phyloP scores from a whole-genome alignment of 768 basidiomycete genomes.

The Rhizopogon roseolus region DNA sequence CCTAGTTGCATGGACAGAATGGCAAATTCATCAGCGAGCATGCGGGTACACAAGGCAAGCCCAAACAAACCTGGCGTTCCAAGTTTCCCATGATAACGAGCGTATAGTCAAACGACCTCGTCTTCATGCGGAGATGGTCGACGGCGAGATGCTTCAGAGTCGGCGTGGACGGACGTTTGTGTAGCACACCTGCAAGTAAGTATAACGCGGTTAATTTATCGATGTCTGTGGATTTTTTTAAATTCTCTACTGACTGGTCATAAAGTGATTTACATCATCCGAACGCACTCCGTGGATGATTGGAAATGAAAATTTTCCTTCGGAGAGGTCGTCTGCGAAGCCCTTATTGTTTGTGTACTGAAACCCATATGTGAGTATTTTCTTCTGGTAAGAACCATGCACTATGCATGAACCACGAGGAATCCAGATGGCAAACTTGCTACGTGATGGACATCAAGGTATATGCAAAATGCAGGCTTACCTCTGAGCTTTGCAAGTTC shows the following conservation, averaged over 20 bases:
- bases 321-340: slow-evolving; percentile 72
- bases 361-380: no score
- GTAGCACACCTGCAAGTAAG: slow-evolving; percentile 66
- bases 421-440: not conserved
- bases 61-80: slow-evolving; percentile 45
- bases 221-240: not conserved
- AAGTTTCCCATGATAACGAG: slow-evolving; percentile 59
- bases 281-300: slow-evolving; percentile 78
- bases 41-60: not conserved
- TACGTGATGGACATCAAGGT: not conserved
- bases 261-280: slow-evolving; percentile 69
- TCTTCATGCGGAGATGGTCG: slow-evolving; percentile 66
- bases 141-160: slow-evolving; percentile 83
- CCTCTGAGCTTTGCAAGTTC: slow-evolving; percentile 87
- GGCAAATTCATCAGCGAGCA: not conserved
- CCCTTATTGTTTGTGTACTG: slow-evolving; percentile 67
- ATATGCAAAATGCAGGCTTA: slow-evolving; percentile 23
- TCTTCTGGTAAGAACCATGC: not conserved
- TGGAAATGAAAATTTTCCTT: slow-evolving; percentile 81
- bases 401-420: not conserved
- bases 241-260: slow-evolving; percentile 63
- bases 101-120: slow-evolving; percentile 86
- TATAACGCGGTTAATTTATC: no score
- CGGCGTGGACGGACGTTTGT: slow-evolving; percentile 83
- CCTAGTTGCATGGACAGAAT: slow-evolving; percentile 16